Evolutionary conservation across 2,329 filamentous ascomycete species (phyloP).

Genomic region (Xylaria polymorpha): DNA sequence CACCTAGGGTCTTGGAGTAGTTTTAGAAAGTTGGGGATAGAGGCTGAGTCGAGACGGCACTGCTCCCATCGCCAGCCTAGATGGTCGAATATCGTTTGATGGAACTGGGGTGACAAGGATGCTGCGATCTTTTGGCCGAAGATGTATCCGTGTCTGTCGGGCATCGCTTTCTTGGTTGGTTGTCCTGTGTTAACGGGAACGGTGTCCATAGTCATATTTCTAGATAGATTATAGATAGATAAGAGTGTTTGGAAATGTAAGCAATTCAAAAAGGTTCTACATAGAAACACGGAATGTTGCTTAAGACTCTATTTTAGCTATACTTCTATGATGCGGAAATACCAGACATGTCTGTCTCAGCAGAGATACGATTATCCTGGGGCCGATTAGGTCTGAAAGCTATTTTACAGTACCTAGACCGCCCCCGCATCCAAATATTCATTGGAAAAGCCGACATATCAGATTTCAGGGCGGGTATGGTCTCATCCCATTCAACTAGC

Average conservation of each 20-base stretch:
- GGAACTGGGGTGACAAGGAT: slow-evolving; percentile 66
- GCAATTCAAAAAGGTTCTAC: neutral
- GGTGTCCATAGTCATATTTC: slow-evolving; percentile 22
- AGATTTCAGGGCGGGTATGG: slow-evolving; percentile 16
- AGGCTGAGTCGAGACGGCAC: slow-evolving; percentile 63
- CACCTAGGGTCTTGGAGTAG: slow-evolving; percentile 68
- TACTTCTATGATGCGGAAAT: slow-evolving; percentile 11
- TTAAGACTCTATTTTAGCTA: neutral
- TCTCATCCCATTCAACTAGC: slow-evolving; percentile 17
- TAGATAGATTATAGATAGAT: neutral
- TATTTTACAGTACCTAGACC: neutral
- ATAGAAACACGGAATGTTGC: neutral
- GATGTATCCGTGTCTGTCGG: slow-evolving; percentile 64
- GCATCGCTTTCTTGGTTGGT: slow-evolving; percentile 26
- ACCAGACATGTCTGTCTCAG: neutral
- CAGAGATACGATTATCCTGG: neutral
- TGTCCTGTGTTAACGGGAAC: slow-evolving; percentile 5
- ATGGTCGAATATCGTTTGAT: slow-evolving; percentile 64
- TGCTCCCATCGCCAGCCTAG: slow-evolving; percentile 64
- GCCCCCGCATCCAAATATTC: slow-evolving; percentile 19
- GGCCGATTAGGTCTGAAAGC: neutral
- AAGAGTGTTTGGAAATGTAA: neutral
- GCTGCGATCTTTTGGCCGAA: slow-evolving; percentile 68
- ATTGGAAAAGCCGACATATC: neutral
- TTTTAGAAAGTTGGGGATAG: slow-evolving; percentile 61